Base-by-base conservation (phyloP, 2,329 filamentous ascomycete species). In the Davidsoniella australis region DNA sequence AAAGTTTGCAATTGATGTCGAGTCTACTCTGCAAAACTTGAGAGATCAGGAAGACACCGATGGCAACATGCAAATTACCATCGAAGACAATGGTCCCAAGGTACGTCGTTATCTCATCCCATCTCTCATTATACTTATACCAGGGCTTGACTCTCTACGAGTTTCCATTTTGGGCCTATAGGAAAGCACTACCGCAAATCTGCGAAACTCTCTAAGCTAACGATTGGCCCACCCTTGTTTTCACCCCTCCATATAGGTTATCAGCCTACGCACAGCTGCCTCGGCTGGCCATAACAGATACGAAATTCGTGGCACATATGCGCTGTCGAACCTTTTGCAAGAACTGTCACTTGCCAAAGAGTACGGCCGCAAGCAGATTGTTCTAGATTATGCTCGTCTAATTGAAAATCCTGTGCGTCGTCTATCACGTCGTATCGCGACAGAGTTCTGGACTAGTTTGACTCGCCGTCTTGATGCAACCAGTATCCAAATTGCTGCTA, bases 321-420 rank as follows among this genome's bases (percentile, higher is more conserved):
- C 94, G 82, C 75, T 98, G 52, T 94, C 89, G 54, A 98, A 96
- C 62, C 76, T 96, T 42, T 72, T 96, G 39, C 91, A 98, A 65
- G 91, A 98, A 66, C 75, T 98, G 56, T 91, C 84, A 1, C 73
- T 96, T 56, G 91, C 91, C 55, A 82, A 94, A 69, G 84, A 93
- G 62, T 88, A 86, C 60, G 87, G 86, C 52, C 81, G 85, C 54
- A 86, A 87, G 64, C 80, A 86, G 60, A 89, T 96, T 58, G 77
- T 95, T 48, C 75, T 98, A 41, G 88, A 96, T 59, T 87, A 95
- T 61, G 82, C 81, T 8, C 81, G 89, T 20, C 70, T 98, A 56
- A 94, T 89, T 61, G 91, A 98, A 67, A 96, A 96, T 60, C 91
- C 91, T 0, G 88, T 96, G 43, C 82, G 84, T 59, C 79, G 91